Base-by-base conservation (phyloP, 495 filamentous ascomycete genomes). In the Aspergillus sclerotioniger region DNA sequence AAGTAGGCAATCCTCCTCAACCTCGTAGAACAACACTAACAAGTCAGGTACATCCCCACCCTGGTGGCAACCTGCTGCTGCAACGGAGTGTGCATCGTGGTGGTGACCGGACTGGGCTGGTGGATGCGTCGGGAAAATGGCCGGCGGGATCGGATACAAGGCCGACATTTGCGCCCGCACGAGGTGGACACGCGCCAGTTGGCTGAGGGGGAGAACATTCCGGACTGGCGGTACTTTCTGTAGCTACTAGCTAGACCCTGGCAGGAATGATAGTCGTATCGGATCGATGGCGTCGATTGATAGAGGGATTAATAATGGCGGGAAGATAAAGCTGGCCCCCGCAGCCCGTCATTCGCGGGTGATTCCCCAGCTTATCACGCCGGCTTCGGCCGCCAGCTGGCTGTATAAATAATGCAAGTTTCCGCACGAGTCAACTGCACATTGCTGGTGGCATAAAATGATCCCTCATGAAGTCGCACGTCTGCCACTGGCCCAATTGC, bases 81-180 rank as follows among this genome's bases (percentile, higher is more conserved):
- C 61, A 88, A 88, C 12, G 87, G 73, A 0, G 75, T 75, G 0
- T 87, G 88, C 4, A 77, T 81, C 15, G 48, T 85, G 0, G 68
- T 88, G 17, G 80, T 84, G 0, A 66, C 79, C 5, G 57, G 72
- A 12, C 64, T 90, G 43, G 87, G 87, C 2, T 54, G 75, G 1
- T 90, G 75, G 65, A 90, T 91, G 87, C 65, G 84, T 8, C 61
- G 77, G 28, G 87, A 91, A 63, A 90, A 91, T 62, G 75, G 66
- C 50, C 70, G 80, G 17, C 78, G 87, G 39, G 80, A 91, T 62
- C 62, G 63, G 46, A 76, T 76, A 57, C 80, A 87, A 59, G 87
- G 87, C 0, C 63, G 76, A 28, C 79, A 76, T 44, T 57, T 85
- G 31, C 72, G 78, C 28, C 84, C 81, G 0, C 76, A 73, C 29